These are phyloP conservation scores for Apiotrichum porosum DNA, from an alignment of 1,284 basidiomycete genomes.

Conservation along the genomic window DNA sequence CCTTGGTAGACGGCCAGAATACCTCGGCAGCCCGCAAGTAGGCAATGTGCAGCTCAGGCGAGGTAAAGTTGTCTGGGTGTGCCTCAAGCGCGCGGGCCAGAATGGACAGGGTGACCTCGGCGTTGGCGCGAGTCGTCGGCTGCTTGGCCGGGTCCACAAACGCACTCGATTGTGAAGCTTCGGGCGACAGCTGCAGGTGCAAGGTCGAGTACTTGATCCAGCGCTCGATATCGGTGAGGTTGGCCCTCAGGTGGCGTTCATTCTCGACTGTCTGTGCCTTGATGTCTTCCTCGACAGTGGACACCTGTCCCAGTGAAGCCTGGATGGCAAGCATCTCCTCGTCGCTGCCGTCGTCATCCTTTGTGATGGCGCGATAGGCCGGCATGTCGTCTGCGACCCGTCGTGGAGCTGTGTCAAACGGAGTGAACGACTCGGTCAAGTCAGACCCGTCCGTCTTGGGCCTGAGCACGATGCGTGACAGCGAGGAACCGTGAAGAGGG, in stretches of 20 bases:
- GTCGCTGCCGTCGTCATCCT: slow-evolving; percentile 16
- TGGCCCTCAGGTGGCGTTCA: slow-evolving; percentile 26
- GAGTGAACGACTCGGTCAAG: slow-evolving; percentile 1
- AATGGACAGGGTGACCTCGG: slow-evolving; percentile 43
- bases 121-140: slow-evolving; percentile 22
- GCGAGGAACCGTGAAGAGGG: slow-evolving; percentile 5
- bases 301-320: slow-evolving; percentile 21
- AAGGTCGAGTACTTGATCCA: slow-evolving; percentile 43
- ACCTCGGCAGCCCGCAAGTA: slow-evolving; percentile 36
- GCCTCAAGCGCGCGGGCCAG: slow-evolving; percentile 38
- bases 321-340: slow-evolving; percentile 17
- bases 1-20: slow-evolving; percentile 33
- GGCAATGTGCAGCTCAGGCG: slow-evolving; percentile 34
- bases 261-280: slow-evolving; percentile 26
- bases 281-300: slow-evolving; percentile 31
- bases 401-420: slow-evolving; percentile 2
- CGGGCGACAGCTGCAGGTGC: slow-evolving; percentile 23
- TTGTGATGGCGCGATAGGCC: slow-evolving; percentile 12
- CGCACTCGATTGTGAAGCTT: background rate
- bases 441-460: slow-evolving; percentile 1
- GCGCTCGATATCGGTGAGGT: slow-evolving; percentile 28
- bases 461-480: slow-evolving; percentile 9
- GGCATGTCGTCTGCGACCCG: slow-evolving; percentile 5
- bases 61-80: slow-evolving; percentile 22
- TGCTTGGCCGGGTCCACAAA: slow-evolving; percentile 5